phyloP scores from a whole-genome alignment of 331 rosid species.

The Prunus yedoensis region DNA sequence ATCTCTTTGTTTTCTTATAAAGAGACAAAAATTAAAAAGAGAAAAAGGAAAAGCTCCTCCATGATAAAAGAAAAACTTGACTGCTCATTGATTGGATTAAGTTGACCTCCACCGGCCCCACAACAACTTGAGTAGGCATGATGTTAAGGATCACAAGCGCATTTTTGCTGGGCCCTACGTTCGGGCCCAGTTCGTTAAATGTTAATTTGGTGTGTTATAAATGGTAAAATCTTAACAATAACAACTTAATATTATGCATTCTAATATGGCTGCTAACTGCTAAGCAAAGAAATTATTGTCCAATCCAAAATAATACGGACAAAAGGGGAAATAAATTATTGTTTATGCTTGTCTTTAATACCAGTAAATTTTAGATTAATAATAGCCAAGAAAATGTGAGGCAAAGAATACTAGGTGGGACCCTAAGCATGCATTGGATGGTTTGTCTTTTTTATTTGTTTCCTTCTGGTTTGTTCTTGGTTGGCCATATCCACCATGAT shows the following conservation, averaged over 20 bases:
- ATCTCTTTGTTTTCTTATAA: background rate
- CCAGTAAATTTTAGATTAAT: no score
- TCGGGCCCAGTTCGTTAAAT: background rate
- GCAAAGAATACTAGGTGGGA: background rate
- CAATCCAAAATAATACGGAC: background rate
- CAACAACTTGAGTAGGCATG: background rate
- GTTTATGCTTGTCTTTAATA: background rate
- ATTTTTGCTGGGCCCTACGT: conserved; percentile 13
- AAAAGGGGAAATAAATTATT: background rate
- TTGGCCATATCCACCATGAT: no score
- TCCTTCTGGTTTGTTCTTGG: no score
- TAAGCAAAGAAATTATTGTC: background rate
- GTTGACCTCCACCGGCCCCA: conserved; percentile 30
- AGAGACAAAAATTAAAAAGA: background rate
- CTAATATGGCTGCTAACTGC: background rate
- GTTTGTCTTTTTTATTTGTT: background rate
- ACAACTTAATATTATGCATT: no score
- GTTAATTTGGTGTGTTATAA: no score
- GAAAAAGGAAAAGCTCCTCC: background rate
- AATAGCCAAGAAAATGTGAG: background rate
- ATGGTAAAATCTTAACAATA: no score
- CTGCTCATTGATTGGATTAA: conserved; percentile 39
- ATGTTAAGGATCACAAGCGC: background rate
- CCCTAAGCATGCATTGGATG: background rate
- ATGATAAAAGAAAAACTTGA: conserved; percentile 24